Evolutionary conservation across 1,284 basidiomycete genomes (phyloP).

Genomic region (Paramarasmius palmivorus): DNA sequence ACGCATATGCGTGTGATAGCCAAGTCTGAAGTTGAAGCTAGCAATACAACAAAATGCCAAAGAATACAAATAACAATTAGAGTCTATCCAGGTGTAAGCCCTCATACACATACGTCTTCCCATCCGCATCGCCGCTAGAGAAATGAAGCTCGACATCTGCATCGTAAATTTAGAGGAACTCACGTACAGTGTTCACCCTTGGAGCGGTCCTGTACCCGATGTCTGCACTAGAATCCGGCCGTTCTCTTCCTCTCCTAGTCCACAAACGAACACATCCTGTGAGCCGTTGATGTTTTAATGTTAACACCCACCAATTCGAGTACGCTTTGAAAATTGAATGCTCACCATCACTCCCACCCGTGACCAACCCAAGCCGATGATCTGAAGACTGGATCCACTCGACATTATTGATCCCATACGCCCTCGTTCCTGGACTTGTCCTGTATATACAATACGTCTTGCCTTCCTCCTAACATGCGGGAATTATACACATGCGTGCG

Average conservation of each 20-base stretch:
- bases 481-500: constrained; percentile 61
- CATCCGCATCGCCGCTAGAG: too few species aligned
- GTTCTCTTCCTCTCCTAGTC: constrained; percentile 47
- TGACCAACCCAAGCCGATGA: constrained; percentile 49
- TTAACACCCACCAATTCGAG: constrained; percentile 13
- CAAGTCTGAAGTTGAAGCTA: too few species aligned
- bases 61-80: too few species aligned
- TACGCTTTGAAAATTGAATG: constrained; percentile 4
- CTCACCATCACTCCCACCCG: constrained; percentile 65
- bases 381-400: constrained; percentile 51
- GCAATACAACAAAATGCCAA: too few species aligned
- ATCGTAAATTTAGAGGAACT: neutral
- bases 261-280: constrained; percentile 68
- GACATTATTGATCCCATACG: constrained; percentile 55
- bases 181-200: constrained; percentile 60
- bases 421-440: constrained; percentile 31
- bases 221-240: constrained; percentile 55
- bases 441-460: constrained; percentile 45
- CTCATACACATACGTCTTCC: too few species aligned
- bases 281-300: too few species aligned
- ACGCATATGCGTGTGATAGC: too few species aligned
- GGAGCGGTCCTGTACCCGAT: constrained; percentile 52
- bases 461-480: constrained; percentile 49
- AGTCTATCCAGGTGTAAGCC: too few species aligned
- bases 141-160: too few species aligned